These are phyloP conservation scores for Euphrasia confusa DNA, from an alignment of 257 asterid species.

Conservation along the genomic window DNA sequence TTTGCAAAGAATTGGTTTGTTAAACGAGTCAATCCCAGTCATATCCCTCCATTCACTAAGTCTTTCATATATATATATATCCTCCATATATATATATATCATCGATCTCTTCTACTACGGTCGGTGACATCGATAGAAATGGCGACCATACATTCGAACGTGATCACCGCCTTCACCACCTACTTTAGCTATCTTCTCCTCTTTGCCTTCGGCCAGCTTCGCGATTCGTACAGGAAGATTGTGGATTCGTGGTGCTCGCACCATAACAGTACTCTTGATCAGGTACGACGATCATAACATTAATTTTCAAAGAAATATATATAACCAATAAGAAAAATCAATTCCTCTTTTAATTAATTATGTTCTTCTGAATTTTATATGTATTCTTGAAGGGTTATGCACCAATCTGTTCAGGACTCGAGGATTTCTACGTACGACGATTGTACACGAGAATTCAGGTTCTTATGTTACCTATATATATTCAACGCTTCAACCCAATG, in stretches of 20 bases:
- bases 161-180: conserved; percentile 59
- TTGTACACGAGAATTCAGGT: conserved; percentile 54
- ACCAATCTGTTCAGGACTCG: conserved; percentile 71
- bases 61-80: too few species aligned
- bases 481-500: too few species aligned
- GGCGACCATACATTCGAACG: background rate
- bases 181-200: conserved; percentile 65
- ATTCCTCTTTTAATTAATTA: background rate
- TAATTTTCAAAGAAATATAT: background rate
- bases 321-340: too few species aligned
- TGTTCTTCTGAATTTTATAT: conserved; percentile 5
- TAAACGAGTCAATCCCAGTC: too few species aligned
- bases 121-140: background rate
- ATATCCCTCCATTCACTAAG: too few species aligned
- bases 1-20: too few species aligned
- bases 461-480: background rate
- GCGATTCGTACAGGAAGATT: conserved; percentile 39
- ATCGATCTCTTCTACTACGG: background rate
- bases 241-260: conserved; percentile 35
- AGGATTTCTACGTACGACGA: conserved; percentile 54
- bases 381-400: conserved; percentile 50
- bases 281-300: conserved; percentile 27
- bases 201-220: conserved; percentile 60
- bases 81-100: background rate
- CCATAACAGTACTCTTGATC: conserved; percentile 36